Evolutionary conservation across 2,329 filamentous ascomycete species (phyloP).

Genomic region (Trichoderma sp.): DNA sequence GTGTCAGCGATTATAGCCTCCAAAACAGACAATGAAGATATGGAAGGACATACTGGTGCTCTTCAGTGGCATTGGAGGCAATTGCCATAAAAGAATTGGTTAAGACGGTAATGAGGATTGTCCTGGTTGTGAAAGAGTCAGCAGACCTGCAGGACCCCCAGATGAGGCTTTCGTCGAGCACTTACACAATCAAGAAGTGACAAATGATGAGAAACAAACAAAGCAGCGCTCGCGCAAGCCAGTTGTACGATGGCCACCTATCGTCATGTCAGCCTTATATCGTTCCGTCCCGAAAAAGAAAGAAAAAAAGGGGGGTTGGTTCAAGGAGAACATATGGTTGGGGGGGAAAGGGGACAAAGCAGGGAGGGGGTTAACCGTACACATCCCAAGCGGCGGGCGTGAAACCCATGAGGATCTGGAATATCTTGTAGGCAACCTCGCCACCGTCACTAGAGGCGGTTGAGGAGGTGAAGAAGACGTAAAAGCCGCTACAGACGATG

Average conservation of each 20-base stretch:
- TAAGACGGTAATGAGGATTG: conserved; percentile 91
- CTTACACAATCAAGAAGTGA: conserved; percentile 85
- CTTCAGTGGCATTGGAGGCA: conserved; percentile 88
- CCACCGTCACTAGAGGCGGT: conserved; percentile 69
- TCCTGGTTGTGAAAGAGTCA: conserved; percentile 48
- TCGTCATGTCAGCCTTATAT: conserved; percentile 9
- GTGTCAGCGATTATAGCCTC: conserved; percentile 24
- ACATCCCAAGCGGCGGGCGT: conserved; percentile 94
- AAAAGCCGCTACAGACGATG: conserved; percentile 90
- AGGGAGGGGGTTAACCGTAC: conserved; percentile 46
- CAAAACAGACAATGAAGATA: not conserved
- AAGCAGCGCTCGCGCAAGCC: conserved; percentile 74
- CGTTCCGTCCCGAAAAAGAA: not conserved
- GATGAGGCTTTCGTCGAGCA: conserved; percentile 25
- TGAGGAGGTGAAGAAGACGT: conserved; percentile 88
- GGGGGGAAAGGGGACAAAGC: not conserved
- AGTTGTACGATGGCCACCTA: conserved; percentile 73
- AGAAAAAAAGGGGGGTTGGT: too few species aligned
- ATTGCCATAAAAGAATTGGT: conserved; percentile 97
- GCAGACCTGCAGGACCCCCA: not conserved
- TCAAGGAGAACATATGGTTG: too few species aligned
- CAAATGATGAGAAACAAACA: conserved; percentile 88
- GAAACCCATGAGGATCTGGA: conserved; percentile 94
- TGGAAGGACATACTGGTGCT: conserved; percentile 64
- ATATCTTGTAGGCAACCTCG: conserved; percentile 84